Evolutionary conservation across 139 green algal genomes (phyloP).

Genomic region (Chlamydomonas applanata): DNA sequence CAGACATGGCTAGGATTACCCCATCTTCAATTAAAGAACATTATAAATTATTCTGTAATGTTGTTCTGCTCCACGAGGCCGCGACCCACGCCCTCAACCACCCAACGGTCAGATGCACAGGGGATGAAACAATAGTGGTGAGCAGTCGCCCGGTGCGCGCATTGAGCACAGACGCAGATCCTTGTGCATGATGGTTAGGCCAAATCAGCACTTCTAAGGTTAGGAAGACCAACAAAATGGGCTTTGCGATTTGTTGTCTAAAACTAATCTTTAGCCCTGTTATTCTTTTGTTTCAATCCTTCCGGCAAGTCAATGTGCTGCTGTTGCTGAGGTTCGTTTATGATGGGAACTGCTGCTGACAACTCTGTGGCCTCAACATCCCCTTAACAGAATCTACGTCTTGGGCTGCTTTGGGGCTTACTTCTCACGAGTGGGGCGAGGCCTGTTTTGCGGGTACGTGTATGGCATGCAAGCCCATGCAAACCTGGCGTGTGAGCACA

Average conservation of each 20-base stretch:
- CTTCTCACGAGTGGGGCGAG: background rate
- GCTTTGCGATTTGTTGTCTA: background rate
- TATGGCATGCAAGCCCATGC: background rate
- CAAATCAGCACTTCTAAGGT: no score
- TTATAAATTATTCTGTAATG: no score
- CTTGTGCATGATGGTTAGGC: no score
- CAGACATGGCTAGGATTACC: no score
- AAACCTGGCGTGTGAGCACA: background rate
- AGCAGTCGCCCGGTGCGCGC: no score
- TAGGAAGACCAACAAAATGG: conserved; percentile 1
- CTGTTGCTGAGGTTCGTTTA: background rate
- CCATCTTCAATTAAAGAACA: no score
- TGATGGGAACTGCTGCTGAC: background rate
- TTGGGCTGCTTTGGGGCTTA: conserved; percentile 11
- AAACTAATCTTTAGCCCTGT: conserved; percentile 21
- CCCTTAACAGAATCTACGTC: background rate
- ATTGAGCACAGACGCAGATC: no score
- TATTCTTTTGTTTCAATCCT: conserved; percentile 7
- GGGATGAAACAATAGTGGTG: no score
- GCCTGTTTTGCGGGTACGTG: conserved; percentile 24
- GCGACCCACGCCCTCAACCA: no score
- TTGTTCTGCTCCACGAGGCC: no score
- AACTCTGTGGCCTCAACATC: background rate
- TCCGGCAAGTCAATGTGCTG: conserved; percentile 4
- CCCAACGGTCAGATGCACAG: no score